A percentile compares a stretch with the other conserved stretches of the same genome.
Evolutionary conservation across 169 alveolate genomes (phyloP).

Genomic region (Cryptosporidium sp.): DNA sequence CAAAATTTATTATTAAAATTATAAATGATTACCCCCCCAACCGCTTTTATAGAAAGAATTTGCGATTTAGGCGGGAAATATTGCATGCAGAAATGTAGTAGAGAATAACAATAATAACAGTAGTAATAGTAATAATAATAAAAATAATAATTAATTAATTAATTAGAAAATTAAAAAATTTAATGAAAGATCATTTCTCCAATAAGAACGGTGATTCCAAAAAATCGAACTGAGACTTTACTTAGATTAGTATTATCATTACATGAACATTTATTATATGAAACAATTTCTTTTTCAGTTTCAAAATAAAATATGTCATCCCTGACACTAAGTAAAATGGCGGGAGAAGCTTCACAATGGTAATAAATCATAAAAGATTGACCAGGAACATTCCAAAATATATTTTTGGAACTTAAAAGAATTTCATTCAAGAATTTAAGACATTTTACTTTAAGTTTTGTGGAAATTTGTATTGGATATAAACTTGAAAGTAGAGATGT

Average conservation of each 20-base stretch:
- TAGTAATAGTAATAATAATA: not conserved
- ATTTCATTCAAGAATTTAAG: constrained; percentile 3
- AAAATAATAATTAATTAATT: not conserved
- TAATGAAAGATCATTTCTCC: constrained; percentile 35
- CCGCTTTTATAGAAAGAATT: not conserved
- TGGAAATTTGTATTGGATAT: constrained; percentile 25
- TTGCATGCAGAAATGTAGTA: not conserved
- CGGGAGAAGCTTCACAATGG: constrained; percentile 49
- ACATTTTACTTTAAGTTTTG: not conserved
- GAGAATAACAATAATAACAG: too few species aligned
- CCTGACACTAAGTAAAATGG: constrained; percentile 6
- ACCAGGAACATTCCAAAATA: constrained; percentile 62
- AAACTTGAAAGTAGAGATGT: not conserved
- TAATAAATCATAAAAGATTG: constrained; percentile 58
- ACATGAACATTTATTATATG: constrained; percentile 34
- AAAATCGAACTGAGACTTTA: constrained; percentile 28
- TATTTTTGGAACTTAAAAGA: constrained; percentile 7
- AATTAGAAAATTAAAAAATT: not conserved
- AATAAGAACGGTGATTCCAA: constrained; percentile 41
- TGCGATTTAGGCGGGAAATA: not conserved
- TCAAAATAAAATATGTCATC: constrained; percentile 42
- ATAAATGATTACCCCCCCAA: not conserved
- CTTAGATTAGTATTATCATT: constrained; percentile 23
- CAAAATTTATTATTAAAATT: too few species aligned
- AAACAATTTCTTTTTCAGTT: constrained; percentile 26